These are phyloP conservation scores for Posidonia australis DNA, from an alignment of 106 monocot genomes.

Conservation along the genomic window DNA sequence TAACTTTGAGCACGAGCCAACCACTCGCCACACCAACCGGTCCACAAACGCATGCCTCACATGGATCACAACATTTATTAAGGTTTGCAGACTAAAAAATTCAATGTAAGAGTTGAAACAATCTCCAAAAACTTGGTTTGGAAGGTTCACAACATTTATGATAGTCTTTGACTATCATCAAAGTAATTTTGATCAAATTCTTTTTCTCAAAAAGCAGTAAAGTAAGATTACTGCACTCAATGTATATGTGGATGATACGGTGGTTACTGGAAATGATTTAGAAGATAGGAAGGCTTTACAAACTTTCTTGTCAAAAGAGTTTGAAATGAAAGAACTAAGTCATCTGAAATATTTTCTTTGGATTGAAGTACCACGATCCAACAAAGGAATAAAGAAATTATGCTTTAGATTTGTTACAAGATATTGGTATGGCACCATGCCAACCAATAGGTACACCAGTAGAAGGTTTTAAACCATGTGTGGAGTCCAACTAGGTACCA, in stretches of 20 bases:
- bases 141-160: conserved; percentile 14
- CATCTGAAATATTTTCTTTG: conserved; percentile 9
- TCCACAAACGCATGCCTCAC: too few relatives aligned
- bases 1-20: too few relatives aligned
- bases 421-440: conserved; percentile 9
- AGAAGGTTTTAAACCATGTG: not conserved
- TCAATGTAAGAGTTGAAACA: conserved; percentile 14
- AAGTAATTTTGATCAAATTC: conserved; percentile 18
- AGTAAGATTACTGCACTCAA: too few relatives aligned
- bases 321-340: conserved; percentile 13
- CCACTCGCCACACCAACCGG: too few relatives aligned
- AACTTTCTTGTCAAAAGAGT: not conserved
- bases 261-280: conserved; percentile 10
- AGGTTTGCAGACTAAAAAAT: conserved; percentile 12
- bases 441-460: conserved; percentile 4
- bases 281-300: conserved; percentile 2
- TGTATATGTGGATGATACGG: conserved; percentile 11
- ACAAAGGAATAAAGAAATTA: not conserved
- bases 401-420: conserved; percentile 3
- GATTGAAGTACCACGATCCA: conserved; percentile 7
- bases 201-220: conserved; percentile 4
- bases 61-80: too few relatives aligned
- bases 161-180: conserved; percentile 6
- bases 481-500: not conserved
- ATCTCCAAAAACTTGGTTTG: conserved; percentile 11